Conservation (phyloP, 2,329 filamentous ascomycete species). For the Chaetothyriales sp. region DNA sequence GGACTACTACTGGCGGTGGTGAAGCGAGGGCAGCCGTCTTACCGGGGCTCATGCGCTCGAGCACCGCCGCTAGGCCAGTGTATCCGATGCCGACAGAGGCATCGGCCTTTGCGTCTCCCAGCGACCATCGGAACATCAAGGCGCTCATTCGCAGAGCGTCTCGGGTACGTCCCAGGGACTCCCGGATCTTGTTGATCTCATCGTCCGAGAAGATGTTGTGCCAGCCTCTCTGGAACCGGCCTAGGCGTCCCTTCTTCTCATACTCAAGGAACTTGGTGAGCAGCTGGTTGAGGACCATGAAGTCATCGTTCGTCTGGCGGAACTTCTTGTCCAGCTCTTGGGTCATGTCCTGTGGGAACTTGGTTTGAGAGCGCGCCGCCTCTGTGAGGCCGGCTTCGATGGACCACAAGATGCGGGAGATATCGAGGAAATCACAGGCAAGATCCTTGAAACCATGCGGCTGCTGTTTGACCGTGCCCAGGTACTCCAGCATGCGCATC, state of each 20-base stretch:
- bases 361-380: constrained; percentile 36
- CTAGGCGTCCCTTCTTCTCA: constrained; percentile 48
- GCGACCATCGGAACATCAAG: constrained; percentile 51
- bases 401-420: constrained; percentile 52
- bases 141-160: constrained; percentile 52
- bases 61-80: constrained; percentile 50
- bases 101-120: constrained; percentile 47
- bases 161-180: constrained; percentile 43
- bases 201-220: constrained; percentile 50
- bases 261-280: constrained; percentile 48
- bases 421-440: constrained; percentile 53
- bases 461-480: constrained; percentile 42
- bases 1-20: constrained; percentile 4
- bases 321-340: constrained; percentile 54
- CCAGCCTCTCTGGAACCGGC: constrained; percentile 47
- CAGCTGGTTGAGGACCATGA: constrained; percentile 50
- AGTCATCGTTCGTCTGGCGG: constrained; percentile 46
- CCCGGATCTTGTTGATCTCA: constrained; percentile 47
- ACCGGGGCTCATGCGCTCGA: constrained; percentile 35
- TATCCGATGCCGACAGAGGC: constrained; percentile 54
- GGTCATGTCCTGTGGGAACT: constrained; percentile 47
- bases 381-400: constrained; percentile 53
- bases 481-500: constrained; percentile 51
- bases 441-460: constrained; percentile 45
- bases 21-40: constrained; percentile 19